A percentile compares a stretch with the other conserved stretches of the same genome.
These are phyloP conservation scores for Rasamsonia emersonii DNA, from an alignment of 2,329 filamentous ascomycete genomes.

Conservation along the genomic window DNA sequence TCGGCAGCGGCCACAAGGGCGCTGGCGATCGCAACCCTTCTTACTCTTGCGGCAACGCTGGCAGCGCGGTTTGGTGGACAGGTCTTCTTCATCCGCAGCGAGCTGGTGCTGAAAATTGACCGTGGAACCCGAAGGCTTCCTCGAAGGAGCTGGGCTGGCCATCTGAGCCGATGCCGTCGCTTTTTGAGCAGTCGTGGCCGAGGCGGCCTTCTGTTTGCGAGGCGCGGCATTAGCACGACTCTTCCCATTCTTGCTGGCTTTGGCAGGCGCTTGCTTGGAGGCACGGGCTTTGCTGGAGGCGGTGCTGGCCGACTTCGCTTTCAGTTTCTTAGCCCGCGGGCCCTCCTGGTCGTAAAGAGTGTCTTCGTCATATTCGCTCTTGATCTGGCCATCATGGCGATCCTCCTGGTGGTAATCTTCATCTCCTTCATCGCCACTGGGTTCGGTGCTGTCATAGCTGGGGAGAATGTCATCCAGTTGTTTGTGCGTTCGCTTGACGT, in stretches of 20 bases:
- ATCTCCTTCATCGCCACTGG: constrained; percentile 55
- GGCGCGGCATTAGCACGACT: constrained; percentile 20
- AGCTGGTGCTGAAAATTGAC: constrained; percentile 55
- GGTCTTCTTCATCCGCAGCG: constrained; percentile 69
- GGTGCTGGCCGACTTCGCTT: constrained; percentile 34
- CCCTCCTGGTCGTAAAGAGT: constrained; percentile 27
- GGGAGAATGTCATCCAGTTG: constrained; percentile 45
- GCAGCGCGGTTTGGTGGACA: constrained; percentile 93
- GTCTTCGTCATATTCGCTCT: constrained; percentile 44
- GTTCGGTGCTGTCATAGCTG: constrained; percentile 50
- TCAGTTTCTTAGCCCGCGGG: constrained; percentile 45
- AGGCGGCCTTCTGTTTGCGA: constrained; percentile 30
- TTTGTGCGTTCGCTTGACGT: constrained; percentile 39
- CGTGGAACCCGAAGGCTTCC: constrained; percentile 47
- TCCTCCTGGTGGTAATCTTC: constrained; percentile 47
- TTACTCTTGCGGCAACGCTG: constrained; percentile 99
- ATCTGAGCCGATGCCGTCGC: constrained; percentile 35
- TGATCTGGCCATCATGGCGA: constrained; percentile 44
- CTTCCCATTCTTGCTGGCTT: constrained; percentile 28
- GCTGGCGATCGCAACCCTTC: constrained; percentile 95
- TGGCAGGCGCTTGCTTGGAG: constrained; percentile 19
- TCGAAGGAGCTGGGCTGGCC: constrained; percentile 42
- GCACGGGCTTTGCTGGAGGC: constrained; percentile 18
- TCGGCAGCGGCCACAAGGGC: constrained; percentile 88
- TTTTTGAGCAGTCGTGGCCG: constrained; percentile 13